Evolutionary conservation across 305 asterid species (phyloP).

Genomic region (Fraxinus albicans): DNA sequence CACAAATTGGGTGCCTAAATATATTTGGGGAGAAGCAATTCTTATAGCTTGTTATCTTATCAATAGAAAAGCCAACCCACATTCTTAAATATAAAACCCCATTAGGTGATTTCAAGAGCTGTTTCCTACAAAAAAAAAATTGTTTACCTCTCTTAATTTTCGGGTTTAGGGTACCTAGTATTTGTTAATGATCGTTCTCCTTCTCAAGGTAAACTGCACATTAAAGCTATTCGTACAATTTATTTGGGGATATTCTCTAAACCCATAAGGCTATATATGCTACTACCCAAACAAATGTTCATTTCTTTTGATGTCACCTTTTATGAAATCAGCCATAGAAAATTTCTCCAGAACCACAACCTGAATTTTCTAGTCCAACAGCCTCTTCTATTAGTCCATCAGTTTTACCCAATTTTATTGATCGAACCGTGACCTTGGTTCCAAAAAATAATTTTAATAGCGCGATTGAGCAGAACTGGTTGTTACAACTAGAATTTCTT

Average conservation of each 20-base stretch:
- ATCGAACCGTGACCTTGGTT: not conserved
- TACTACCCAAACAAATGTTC: not conserved
- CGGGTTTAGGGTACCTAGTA: not conserved
- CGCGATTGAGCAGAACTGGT: not conserved
- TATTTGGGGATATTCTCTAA: not conserved
- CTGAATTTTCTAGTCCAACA: not conserved
- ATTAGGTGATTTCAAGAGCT: not conserved
- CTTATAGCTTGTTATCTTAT: not conserved
- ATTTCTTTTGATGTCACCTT: not conserved
- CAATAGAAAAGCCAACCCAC: not conserved
- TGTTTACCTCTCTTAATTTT: not conserved
- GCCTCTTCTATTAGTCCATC: not conserved
- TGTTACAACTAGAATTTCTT: too few relatives aligned
- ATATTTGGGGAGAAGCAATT: not conserved
- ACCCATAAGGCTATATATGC: not conserved
- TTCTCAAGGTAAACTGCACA: not conserved
- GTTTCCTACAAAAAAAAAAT: not conserved
- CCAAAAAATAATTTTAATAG: not conserved
- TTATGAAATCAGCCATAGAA: not conserved
- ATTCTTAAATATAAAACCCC: not conserved
- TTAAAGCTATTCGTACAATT: not conserved
- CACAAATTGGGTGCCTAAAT: not conserved
- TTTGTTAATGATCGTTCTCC: not conserved
- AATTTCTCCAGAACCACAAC: not conserved
- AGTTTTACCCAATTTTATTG: not conserved